Base-by-base conservation (phyloP, 805 yeast genomes). In the Wickerhamiella alocasiicola region DNA sequence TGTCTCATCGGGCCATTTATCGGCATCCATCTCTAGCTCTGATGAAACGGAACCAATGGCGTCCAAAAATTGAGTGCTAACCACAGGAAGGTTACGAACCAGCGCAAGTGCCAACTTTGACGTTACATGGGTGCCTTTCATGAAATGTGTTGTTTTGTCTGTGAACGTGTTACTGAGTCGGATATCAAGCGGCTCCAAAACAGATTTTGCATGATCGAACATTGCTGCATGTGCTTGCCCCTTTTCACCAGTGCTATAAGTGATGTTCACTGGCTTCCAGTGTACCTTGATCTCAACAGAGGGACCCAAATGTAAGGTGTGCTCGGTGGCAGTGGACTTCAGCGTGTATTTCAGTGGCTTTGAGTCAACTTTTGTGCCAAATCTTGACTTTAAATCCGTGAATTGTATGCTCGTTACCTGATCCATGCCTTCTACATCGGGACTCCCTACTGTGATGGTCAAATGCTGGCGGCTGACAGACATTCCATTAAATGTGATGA, bases 21-120 rank as follows among this genome's bases (percentile, higher is more conserved):
- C 50, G 44, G 52, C 57, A 29, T 55, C 45, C 2, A 29, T 16
- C 20, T 47, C 43, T 31, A 49, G 27, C 12, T 18, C 30, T 4
- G 46, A 46, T 5, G 46, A 52, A 2, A 44, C 34, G 1, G 26
- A 42, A 1, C 37, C 26, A 1, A 62, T 29, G 0, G 51, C 52
- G 2, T 50, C 42, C 1, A 51, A 41, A 40, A 45, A 62, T 1
- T 46, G 54, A 6, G 41, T 37, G 9, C 45, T 47, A 2, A 57
- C 56, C 2, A 65, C 46, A 1, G 65, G 63, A 0, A 62, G 47
- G 7, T 47, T 50, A 6, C 44, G 39, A 13, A 57, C 48, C 41
- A 64, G 41, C 0, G 68, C 67, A 13, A 52, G 57, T 21, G 61
- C 43, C 2, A 57, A 41, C 28, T 54, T 54, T n/a, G 57, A 43